Conservation (phyloP, 2,329 filamentous ascomycete species). For the Pseudonectria buxi region DNA sequence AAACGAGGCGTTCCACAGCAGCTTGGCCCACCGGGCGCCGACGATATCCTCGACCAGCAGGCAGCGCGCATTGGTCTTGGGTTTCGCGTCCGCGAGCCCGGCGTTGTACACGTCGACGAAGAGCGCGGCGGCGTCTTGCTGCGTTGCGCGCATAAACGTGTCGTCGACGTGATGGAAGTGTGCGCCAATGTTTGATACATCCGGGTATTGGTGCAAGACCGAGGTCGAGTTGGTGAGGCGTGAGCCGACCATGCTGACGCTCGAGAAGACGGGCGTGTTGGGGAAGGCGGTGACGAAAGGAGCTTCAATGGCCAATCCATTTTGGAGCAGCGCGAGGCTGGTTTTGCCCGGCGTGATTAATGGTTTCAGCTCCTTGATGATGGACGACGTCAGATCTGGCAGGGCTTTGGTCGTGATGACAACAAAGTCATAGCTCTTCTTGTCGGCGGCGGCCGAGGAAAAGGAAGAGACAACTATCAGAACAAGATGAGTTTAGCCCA, state of each 20-base stretch:
- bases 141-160: conserved; percentile 2
- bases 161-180: conserved; percentile 4
- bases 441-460: neutral
- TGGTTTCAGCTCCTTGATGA: neutral
- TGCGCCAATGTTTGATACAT: conserved; percentile 4
- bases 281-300: neutral
- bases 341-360: conserved; percentile 1
- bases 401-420: conserved; percentile 1
- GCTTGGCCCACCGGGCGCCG: neutral
- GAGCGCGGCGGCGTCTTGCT: conserved; percentile 3
- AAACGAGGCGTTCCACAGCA: too few relatives aligned
- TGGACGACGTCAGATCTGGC: neutral
- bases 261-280: neutral
- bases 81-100: conserved; percentile 4
- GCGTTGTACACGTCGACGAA: conserved; percentile 6
- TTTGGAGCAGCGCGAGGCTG: conserved; percentile 1
- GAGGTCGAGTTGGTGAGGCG: conserved; percentile 1
- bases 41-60: conserved; percentile 7
- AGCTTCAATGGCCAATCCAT: neutral
- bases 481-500: conserved; percentile 1
- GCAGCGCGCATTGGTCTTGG: conserved; percentile 5
- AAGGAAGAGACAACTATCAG: conserved; percentile 1
- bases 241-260: conserved; percentile 1
- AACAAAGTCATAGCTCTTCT: conserved; percentile 1
- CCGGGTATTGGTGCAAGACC: neutral